These are phyloP conservation scores for Boletus edulis DNA, from an alignment of 768 basidiomycete species.

Conservation along the genomic window DNA sequence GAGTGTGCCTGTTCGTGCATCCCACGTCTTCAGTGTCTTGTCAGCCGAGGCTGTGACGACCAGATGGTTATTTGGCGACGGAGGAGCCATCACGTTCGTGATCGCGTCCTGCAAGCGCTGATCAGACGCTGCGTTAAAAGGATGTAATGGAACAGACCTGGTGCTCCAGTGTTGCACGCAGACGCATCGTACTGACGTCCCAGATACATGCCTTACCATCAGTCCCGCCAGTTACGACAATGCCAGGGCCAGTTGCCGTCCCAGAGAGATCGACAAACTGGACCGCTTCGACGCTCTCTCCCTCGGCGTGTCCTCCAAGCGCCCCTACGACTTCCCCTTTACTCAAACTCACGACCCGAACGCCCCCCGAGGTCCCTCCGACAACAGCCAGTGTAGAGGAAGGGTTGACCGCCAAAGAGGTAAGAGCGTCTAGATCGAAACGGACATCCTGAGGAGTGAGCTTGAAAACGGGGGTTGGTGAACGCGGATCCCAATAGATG, in stretches of 20 bases:
- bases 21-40: constrained; percentile 87
- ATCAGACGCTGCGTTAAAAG: neutral
- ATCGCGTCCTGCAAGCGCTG: constrained; percentile 70
- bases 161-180: constrained; percentile 81
- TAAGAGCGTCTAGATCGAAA: constrained; percentile 82
- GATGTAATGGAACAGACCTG: constrained; percentile 48
- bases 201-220: constrained; percentile 94
- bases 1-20: constrained; percentile 78
- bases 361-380: constrained; percentile 81
- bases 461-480: constrained; percentile 76
- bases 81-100: constrained; percentile 74
- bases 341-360: constrained; percentile 82
- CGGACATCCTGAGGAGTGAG: constrained; percentile 67
- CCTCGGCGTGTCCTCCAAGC: constrained; percentile 81
- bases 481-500: constrained; percentile 90
- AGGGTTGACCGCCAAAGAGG: constrained; percentile 79
- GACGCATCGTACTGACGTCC: constrained; percentile 85
- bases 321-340: constrained; percentile 81
- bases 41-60: constrained; percentile 89
- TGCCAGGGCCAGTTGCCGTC: constrained; percentile 47
- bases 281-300: constrained; percentile 85
- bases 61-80: constrained; percentile 70
- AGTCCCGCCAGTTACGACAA: constrained; percentile 84
- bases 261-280: constrained; percentile 76
- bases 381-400: constrained; percentile 89